These are phyloP conservation scores for Rhizopogon salebrosus DNA, from an alignment of 768 basidiomycete species.

Conservation along the genomic window DNA sequence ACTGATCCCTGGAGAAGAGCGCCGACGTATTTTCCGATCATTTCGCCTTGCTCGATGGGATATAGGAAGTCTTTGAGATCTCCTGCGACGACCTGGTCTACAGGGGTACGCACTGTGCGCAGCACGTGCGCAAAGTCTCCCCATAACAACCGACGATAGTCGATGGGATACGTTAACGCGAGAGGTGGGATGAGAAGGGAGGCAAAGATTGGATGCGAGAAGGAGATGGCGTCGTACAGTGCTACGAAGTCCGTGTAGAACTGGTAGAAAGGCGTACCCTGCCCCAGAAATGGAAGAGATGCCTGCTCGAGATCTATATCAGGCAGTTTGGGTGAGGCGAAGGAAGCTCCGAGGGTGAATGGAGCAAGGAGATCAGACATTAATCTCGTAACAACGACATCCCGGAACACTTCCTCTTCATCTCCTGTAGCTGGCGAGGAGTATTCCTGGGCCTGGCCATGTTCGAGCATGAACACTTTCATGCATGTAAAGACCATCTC, in stretches of 20 bases:
- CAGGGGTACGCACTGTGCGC: conserved; percentile 48
- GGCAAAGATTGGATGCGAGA: conserved; percentile 72
- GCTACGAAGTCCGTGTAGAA: conserved; percentile 89
- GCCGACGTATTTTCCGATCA: conserved; percentile 60
- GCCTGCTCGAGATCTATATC: conserved; percentile 43
- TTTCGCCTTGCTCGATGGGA: conserved; percentile 58
- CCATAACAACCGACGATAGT: conserved; percentile 85
- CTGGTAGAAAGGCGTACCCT: conserved; percentile 81
- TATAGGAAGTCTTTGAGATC: conserved; percentile 61
- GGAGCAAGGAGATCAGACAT: conserved; percentile 59
- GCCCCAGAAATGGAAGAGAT: conserved; percentile 54
- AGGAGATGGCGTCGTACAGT: conserved; percentile 89
- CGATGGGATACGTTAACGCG: conserved; percentile 68
- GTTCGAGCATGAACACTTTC: conserved; percentile 96
- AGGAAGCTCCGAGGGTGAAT: conserved; percentile 33
- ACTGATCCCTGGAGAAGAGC: conserved; percentile 41
- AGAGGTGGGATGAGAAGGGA: conserved; percentile 71
- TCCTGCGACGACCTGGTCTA: conserved; percentile 47
- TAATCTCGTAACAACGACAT: conserved; percentile 50
- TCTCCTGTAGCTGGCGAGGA: conserved; percentile 16
- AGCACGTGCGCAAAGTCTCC: conserved; percentile 65
- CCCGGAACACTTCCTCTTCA: conserved; percentile 75
- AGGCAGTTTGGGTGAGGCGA: not conserved
- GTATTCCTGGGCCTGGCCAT: conserved; percentile 44
- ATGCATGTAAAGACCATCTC: conserved; percentile 70